A percentile compares a stretch with the other conserved stretches of the same genome.
These are phyloP conservation scores for Lagerstroemia speciosa DNA, from an alignment of 345 rosid species.

Conservation along the genomic window DNA sequence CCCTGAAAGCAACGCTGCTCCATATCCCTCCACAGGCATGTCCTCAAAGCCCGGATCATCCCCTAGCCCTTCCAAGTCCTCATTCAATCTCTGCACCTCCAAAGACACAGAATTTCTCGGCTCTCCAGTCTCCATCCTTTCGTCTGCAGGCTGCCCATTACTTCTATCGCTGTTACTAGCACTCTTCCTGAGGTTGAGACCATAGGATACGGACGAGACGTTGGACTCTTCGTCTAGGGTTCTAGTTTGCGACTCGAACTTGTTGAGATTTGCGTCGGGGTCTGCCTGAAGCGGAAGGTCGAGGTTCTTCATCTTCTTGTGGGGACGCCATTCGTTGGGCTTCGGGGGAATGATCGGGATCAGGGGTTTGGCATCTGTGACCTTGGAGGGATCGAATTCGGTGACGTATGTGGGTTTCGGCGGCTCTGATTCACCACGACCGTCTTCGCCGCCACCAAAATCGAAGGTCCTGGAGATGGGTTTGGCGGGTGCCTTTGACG, in stretches of 20 bases:
- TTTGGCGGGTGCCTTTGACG: conserved; percentile 31
- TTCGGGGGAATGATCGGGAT: conserved; percentile 43
- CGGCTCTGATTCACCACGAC: conserved; percentile 5
- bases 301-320: conserved; percentile 59
- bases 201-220: conserved; percentile 26
- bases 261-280: conserved; percentile 21
- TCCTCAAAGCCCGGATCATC: conserved; percentile 64
- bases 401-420: conserved; percentile 35
- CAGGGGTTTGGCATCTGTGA: conserved; percentile 21
- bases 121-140: neutral
- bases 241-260: conserved; percentile 38
- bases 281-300: conserved; percentile 35
- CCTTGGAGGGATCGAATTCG: conserved; percentile 48
- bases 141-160: neutral
- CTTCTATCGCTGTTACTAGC: neutral
- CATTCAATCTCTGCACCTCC: conserved; percentile 37
- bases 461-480: conserved; percentile 14
- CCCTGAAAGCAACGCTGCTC: conserved; percentile 62
- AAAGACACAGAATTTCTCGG: conserved; percentile 4
- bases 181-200: conserved; percentile 51
- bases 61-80: conserved; percentile 42
- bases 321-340: conserved; percentile 41
- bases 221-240: conserved; percentile 14
- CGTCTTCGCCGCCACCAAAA: conserved; percentile 17
- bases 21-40: conserved; percentile 70